These are phyloP conservation scores for Thelonectria olida DNA, from an alignment of 2,329 filamentous ascomycete species.

Conservation along the genomic window DNA sequence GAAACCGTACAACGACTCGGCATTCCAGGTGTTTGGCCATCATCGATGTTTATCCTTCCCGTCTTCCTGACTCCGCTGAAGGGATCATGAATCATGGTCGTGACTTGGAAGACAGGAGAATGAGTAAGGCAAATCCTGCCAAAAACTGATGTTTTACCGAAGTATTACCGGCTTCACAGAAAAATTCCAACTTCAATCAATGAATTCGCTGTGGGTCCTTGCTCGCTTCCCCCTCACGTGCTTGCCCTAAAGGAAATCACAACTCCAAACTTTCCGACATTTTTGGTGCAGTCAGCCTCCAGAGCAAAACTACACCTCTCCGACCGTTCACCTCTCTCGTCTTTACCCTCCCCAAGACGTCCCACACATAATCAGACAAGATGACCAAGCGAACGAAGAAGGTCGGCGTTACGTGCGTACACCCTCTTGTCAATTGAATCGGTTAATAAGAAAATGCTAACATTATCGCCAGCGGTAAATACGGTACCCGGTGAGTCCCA, in stretches of 20 bases:
- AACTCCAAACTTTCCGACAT: slow-evolving; percentile 46
- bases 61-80: not conserved
- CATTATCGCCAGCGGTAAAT: slow-evolving; percentile 71
- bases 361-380: slow-evolving; percentile 63
- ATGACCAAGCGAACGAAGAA: slow-evolving; percentile 97
- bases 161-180: slow-evolving; percentile 56
- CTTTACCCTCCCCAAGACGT: slow-evolving; percentile 46
- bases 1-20: too few relatives aligned
- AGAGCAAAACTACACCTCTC: slow-evolving; percentile 44
- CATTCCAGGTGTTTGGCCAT: too few relatives aligned
- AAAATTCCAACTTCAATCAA: slow-evolving; percentile 3
- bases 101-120: not conserved
- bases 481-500: slow-evolving; percentile 86
- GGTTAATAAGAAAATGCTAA: slow-evolving; percentile 40
- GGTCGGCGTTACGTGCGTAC: slow-evolving; percentile 85
- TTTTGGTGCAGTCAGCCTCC: slow-evolving; percentile 44
- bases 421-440: slow-evolving; percentile 13
- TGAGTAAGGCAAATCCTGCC: not conserved
- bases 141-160: slow-evolving; percentile 65
- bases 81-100: slow-evolving; percentile 4
- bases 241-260: slow-evolving; percentile 55
- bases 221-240: slow-evolving; percentile 47
- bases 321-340: slow-evolving; percentile 43
- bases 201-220: slow-evolving; percentile 36
- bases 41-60: not conserved